Evolutionary conservation across 768 basidiomycete species (phyloP), one percentile per base, ranked within the genome.

Genomic region (Asterophora parasitica): DNA sequence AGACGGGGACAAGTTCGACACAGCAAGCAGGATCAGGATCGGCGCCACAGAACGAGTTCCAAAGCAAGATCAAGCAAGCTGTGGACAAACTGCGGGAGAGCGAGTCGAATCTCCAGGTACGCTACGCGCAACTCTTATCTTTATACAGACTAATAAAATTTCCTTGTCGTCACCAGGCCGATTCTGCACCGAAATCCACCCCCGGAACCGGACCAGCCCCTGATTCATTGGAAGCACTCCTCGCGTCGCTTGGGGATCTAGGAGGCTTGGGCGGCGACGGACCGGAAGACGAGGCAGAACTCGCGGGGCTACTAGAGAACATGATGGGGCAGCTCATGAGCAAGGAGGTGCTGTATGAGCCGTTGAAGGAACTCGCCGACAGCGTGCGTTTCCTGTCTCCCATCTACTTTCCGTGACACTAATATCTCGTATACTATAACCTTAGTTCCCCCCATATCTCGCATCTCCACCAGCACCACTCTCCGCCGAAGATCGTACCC

Each of bases 261-360:
- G 64, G 69, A 8, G 64, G 69, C 8, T 57, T 70, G 23, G 63
- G 61, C 19, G 63, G 54, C 2, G 65, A 59, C 2, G 70, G 58
- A 0, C 64, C 62, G 10, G 65, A 71, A 19, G 62, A 66, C 20
- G 78, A 80, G 1, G 72, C 73, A 0, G 78, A 82, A 19, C 60
- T 92, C 10, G 77, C 84, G 35, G 78, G 73, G 0, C 67, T 92
- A 51, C 72, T 95, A 7, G 89, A 93, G 61, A 76, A 62, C 19
- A 86, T 94, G 79, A 89, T 92, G 88, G 68, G 75, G 16, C 79
- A 85, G 63, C 71, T 92, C 19, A 83, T 91, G 82, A 79, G 76
- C 67, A 87, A 89, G 58, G 87, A 90, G 0, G 71, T 92, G 2
- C 66, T 94, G n/a, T 85, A 92, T 54, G 89, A 92, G 37, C 92